Percentiles rank a stretch among this genome's conserved stretches.
phyloP scores from a whole-genome alignment of 345 rosid genomes.

The Salix dunnii region DNA sequence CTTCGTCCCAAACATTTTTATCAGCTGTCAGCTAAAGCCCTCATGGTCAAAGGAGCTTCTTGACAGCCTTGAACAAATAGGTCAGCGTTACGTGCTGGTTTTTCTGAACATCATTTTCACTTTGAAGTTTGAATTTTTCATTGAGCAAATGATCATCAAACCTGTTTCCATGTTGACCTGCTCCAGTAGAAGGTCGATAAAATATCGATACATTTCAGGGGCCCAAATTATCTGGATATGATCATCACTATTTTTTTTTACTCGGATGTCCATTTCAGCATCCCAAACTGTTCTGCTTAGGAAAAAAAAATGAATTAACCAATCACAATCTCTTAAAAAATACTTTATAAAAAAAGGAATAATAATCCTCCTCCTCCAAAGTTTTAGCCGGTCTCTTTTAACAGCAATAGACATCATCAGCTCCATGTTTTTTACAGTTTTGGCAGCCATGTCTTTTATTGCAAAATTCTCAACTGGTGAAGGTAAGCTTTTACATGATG shows the following conservation, averaged over 20 bases:
- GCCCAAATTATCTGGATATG: constrained; percentile 81
- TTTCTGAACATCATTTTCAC: constrained; percentile 67
- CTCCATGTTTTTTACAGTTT: no score
- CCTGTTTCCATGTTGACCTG: constrained; percentile 66
- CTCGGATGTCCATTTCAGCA: constrained; percentile 33
- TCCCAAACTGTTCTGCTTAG: neutral
- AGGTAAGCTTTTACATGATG: no score
- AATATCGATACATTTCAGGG: constrained; percentile 78
- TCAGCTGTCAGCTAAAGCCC: constrained; percentile 68
- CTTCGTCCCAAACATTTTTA: constrained; percentile 61
- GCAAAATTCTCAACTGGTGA: no score
- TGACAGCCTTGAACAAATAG: constrained; percentile 56
- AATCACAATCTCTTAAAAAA: no score
- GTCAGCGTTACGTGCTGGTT: constrained; percentile 64
- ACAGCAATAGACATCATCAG: no score
- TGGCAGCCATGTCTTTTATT: no score
- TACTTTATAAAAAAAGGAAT: no score
- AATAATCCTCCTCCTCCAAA: no score
- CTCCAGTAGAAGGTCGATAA: constrained; percentile 67
- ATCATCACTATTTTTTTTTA: constrained; percentile 29
- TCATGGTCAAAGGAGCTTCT: constrained; percentile 47
- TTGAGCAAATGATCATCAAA: constrained; percentile 71
- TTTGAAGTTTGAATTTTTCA: constrained; percentile 54
- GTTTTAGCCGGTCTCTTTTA: no score
- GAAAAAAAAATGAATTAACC: neutral